phyloP scores from a whole-genome alignment of 441 rosid species.

The Syzygium syzygioides region DNA sequence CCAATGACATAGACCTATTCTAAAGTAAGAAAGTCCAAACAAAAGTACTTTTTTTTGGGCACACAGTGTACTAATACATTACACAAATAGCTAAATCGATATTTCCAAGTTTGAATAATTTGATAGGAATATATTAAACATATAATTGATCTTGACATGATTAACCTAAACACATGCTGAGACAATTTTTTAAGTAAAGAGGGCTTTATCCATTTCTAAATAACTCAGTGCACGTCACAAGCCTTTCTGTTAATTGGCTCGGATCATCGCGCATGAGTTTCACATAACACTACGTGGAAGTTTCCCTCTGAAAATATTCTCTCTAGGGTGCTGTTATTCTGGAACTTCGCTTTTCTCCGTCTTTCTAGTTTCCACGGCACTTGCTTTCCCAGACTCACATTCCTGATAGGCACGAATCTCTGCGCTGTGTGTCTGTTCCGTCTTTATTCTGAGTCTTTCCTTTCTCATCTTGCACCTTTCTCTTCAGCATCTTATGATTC shows the following conservation, averaged over 20 bases:
- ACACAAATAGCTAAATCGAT: not conserved
- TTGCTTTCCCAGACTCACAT: not conserved
- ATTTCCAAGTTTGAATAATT: not conserved
- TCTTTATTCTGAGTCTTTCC: not conserved
- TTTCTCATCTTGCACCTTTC: not conserved
- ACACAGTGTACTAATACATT: not conserved
- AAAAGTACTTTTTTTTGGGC: not conserved
- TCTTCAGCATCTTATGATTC: not conserved
- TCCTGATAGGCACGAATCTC: not conserved
- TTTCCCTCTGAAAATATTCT: not conserved
- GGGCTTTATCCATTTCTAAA: not conserved
- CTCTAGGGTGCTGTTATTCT: not conserved
- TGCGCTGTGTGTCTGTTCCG: not conserved
- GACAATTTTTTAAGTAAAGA: not conserved
- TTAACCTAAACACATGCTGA: too few relatives aligned
- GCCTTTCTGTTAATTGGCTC: not conserved
- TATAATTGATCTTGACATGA: not conserved
- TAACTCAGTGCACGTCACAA: not conserved
- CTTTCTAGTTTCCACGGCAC: too few relatives aligned
- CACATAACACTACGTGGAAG: not conserved
- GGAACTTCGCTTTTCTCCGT: not conserved
- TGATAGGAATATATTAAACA: not conserved
- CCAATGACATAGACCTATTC: not conserved
- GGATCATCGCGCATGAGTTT: not conserved
- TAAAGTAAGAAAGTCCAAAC: too few relatives aligned